Evolutionary conservation across 495 filamentous ascomycete species (phyloP), one percentile per base, ranked within the genome.

Genomic region (Entonaema liquescens): DNA sequence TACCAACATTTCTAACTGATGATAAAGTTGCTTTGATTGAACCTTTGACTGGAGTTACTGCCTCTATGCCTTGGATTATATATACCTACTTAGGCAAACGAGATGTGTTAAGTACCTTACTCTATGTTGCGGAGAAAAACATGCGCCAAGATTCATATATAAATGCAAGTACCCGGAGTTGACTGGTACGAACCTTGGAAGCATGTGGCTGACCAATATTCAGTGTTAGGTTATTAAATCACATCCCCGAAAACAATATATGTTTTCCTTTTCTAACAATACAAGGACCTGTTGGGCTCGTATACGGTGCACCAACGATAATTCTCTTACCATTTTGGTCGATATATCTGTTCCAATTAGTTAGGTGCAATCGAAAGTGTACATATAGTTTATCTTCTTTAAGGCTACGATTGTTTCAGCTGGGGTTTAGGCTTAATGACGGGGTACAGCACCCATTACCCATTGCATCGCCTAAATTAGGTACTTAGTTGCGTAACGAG

Each of bases 381-480:
- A 26, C 17, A 17, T 12, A 19, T 15, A 19, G 11, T 9, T 29
- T 19, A 35, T 56, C 28, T 23, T 38, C 8, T 50, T 31, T 50
- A 35, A 40, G 42, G 49, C 42, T 57, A 56, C 35, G 17, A 6
- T 50, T 28, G 68, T 71, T 71, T 71, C 68, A 71, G 68, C 68
- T 71, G 62, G 56, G 49, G 58, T 62, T 62, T 71, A 66, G 59
- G 56, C 62, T 57, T 53, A 60, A 47, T 38, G 35, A 44, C 47
- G 57, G 56, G 63, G 38, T 40, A 50, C 13, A 58, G 67, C 17
- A 57, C 15, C 28, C 19, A 12, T 8, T 57, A 57, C 7, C 19
- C 26, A 28, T 42, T 36, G 38, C 52, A 38, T 55, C 36, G 67
- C 60, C 44, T 70, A 65, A 70, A 70, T 70, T 69, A 63, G 54